Conservation (phyloP, 306 rosid species). For the Comarum palustre region DNA sequence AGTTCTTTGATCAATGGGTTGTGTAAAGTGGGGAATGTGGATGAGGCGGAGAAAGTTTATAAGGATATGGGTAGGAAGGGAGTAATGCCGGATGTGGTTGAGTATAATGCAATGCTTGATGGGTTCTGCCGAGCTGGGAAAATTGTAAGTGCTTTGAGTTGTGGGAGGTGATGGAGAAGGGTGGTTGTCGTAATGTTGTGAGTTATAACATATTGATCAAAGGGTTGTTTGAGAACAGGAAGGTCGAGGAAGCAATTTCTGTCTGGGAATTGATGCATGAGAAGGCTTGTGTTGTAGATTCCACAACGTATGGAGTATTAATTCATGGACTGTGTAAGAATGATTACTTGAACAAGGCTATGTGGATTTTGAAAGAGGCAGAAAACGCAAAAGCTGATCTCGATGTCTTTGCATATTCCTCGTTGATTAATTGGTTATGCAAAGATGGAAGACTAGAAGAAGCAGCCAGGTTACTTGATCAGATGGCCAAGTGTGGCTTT, state of each 20-base stretch:
- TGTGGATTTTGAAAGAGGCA: constrained; percentile 54
- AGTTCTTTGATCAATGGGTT: constrained; percentile 77
- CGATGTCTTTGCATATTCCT: constrained; percentile 65
- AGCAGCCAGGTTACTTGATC: constrained; percentile 43
- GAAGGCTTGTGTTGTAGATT: constrained; percentile 41
- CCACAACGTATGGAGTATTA: constrained; percentile 60
- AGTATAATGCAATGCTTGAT: constrained; percentile 64
- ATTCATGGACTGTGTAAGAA: constrained; percentile 78
- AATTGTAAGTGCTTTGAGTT: constrained; percentile 44
- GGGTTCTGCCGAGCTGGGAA: constrained; percentile 55
- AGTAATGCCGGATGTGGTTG: constrained; percentile 52
- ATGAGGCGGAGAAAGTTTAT: constrained; percentile 57
- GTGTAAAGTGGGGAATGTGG: constrained; percentile 59
- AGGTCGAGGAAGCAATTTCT: constrained; percentile 44
- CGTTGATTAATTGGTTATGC: constrained; percentile 60
- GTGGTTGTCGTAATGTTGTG: constrained; percentile 44
- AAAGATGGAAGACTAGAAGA: constrained; percentile 68
- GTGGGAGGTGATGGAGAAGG: constrained; percentile 62
- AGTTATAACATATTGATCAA: constrained; percentile 69
- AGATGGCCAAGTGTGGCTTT: constrained; percentile 51
- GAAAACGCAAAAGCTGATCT: constrained; percentile 41
- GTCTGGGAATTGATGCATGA: constrained; percentile 52
- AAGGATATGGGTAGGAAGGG: constrained; percentile 61
- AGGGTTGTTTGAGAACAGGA: constrained; percentile 59
- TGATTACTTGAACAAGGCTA: constrained; percentile 64